Evolutionary conservation across 345 rosid species (phyloP).

Genomic region (Gossypium turneri): DNA sequence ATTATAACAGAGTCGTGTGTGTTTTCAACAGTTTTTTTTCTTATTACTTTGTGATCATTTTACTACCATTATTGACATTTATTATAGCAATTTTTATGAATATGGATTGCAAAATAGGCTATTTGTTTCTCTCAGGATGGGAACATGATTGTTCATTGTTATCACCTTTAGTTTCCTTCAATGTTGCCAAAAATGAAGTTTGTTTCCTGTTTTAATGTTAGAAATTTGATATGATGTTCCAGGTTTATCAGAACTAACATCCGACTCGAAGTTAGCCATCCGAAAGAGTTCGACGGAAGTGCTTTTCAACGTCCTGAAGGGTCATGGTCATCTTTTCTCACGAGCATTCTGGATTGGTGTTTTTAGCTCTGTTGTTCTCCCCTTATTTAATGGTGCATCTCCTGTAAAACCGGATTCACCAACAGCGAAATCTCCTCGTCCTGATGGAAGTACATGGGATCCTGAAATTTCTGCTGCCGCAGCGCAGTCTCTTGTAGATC

Average conservation of each 20-base stretch:
- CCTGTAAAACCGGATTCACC: slow-evolving; percentile 33
- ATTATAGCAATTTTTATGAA: not conserved
- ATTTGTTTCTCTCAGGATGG: not conserved
- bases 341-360: slow-evolving; percentile 59
- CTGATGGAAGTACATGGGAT: slow-evolving; percentile 62
- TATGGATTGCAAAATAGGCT: slow-evolving; percentile 2
- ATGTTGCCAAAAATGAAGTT: not conserved
- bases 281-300: slow-evolving; percentile 91
- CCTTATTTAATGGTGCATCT: slow-evolving; percentile 49
- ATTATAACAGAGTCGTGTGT: too few relatives aligned
- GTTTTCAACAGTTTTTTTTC: too few relatives aligned
- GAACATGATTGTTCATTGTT: not conserved
- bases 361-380: slow-evolving; percentile 57
- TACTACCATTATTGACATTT: not conserved
- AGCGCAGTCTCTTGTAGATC: slow-evolving; percentile 64
- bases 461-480: slow-evolving; percentile 70
- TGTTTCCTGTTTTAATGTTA: slow-evolving; percentile 3
- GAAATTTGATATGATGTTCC: slow-evolving; percentile 29
- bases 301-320: slow-evolving; percentile 80
- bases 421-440: slow-evolving; percentile 37
- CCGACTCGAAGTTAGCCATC: slow-evolving; percentile 78
- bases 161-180: not conserved
- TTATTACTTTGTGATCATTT: too few relatives aligned
- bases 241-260: slow-evolving; percentile 83
- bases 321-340: slow-evolving; percentile 92